These are phyloP conservation scores for Lodderomyces margitis DNA, from an alignment of 1,139 yeast species.

Conservation along the genomic window DNA sequence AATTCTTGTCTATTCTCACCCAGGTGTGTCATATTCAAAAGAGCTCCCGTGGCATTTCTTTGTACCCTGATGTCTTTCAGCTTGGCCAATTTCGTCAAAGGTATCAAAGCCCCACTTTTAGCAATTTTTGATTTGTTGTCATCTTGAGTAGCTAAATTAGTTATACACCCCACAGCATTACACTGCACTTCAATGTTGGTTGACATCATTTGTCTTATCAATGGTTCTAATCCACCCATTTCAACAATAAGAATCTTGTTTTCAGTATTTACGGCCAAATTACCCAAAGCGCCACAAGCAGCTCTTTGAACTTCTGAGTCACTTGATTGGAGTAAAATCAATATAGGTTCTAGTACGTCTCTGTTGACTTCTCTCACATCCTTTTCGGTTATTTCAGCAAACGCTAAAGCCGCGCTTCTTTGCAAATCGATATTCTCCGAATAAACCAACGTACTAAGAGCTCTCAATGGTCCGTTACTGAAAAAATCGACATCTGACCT, in stretches of 20 bases:
- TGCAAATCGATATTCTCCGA: conserved; percentile 93
- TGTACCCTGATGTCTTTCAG: conserved; percentile 95
- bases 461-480: conserved; percentile 85
- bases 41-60: conserved; percentile 97
- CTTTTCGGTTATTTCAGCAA: conserved; percentile 97
- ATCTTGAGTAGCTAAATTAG: conserved; percentile 97
- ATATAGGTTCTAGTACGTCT: conserved; percentile 90
- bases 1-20: conserved; percentile 95
- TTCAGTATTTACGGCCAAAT: conserved; percentile 93
- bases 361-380: conserved; percentile 87
- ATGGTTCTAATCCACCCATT: conserved; percentile 96
- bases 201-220: conserved; percentile 96
- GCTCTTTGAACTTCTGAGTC: conserved; percentile 97
- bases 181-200: conserved; percentile 97
- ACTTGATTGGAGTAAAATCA: conserved; percentile 78
- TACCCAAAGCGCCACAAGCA: conserved; percentile 97
- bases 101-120: conserved; percentile 92
- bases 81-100: conserved; percentile 89
- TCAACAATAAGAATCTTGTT: conserved; percentile 91
- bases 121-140: conserved; percentile 96
- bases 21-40: conserved; percentile 96
- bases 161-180: conserved; percentile 98
- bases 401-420: conserved; percentile 96
- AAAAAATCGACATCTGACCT: conserved; percentile 85
- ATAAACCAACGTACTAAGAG: conserved; percentile 88